These are phyloP conservation scores for Aspergillus sp. DNA, from an alignment of 2,329 filamentous ascomycete species.

Conservation along the genomic window DNA sequence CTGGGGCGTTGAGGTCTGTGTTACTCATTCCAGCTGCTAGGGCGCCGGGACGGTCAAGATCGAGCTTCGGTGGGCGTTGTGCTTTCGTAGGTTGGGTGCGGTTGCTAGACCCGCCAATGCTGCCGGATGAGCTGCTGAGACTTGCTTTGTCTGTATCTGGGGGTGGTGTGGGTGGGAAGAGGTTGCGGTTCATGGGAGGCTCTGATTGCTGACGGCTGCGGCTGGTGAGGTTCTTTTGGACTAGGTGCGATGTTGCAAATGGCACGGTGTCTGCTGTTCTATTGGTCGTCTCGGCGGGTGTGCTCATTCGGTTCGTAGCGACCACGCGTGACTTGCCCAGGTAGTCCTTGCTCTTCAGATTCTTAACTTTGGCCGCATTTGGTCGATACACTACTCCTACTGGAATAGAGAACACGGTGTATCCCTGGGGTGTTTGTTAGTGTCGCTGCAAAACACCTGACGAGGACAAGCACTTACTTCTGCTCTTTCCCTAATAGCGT, in stretches of 20 bases:
- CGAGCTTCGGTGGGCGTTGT: slow-evolving; percentile 48
- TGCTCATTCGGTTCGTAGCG: slow-evolving; percentile 55
- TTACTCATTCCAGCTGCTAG: slow-evolving; percentile 34
- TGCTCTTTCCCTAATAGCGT: slow-evolving; percentile 89
- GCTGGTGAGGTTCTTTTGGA: slow-evolving; percentile 79
- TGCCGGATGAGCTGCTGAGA: slow-evolving; percentile 26
- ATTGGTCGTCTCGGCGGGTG: not conserved
- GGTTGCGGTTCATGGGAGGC: slow-evolving; percentile 72
- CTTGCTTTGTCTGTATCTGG: slow-evolving; percentile 74
- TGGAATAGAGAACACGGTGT: slow-evolving; percentile 97
- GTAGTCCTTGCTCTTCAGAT: slow-evolving; percentile 96
- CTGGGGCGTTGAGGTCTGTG: slow-evolving; percentile 25
- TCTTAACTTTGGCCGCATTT: slow-evolving; percentile 97
- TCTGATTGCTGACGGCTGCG: slow-evolving; percentile 79
- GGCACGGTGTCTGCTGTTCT: slow-evolving; percentile 70
- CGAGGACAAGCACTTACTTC: slow-evolving; percentile 60
- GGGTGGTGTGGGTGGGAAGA: slow-evolving; percentile 97
- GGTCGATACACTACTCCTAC: slow-evolving; percentile 93
- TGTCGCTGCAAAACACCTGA: not conserved
- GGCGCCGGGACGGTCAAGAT: slow-evolving; percentile 33
- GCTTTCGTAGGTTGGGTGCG: slow-evolving; percentile 52
- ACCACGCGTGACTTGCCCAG: slow-evolving; percentile 93
- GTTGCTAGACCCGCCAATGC: slow-evolving; percentile 32
- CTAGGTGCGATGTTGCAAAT: slow-evolving; percentile 88
- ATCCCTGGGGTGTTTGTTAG: slow-evolving; percentile 62